phyloP scores from a whole-genome alignment of 2,329 filamentous ascomycete genomes.

The Bipolaris cookei region DNA sequence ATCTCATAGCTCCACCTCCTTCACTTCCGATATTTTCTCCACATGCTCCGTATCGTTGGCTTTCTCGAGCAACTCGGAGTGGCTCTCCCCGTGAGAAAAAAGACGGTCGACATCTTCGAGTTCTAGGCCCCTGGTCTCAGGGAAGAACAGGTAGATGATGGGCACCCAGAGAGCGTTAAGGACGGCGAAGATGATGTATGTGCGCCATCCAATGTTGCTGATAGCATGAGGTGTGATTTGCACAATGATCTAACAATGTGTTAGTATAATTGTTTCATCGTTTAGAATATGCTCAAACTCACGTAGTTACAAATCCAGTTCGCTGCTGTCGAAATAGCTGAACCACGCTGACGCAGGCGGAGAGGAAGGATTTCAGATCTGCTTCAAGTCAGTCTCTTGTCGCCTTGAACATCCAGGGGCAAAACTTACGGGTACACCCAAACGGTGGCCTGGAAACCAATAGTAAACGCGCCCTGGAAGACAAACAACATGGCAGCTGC shows the following conservation, averaged over 20 bases:
- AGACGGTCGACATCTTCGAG: constrained; percentile 48
- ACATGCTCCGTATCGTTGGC: not conserved
- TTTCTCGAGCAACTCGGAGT: not conserved
- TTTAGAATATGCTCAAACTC: not conserved
- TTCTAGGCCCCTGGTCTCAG: constrained; percentile 45
- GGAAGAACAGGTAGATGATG: constrained; percentile 56
- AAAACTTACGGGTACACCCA: constrained; percentile 54
- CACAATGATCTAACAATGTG: constrained; percentile 48
- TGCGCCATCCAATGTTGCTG: constrained; percentile 57
- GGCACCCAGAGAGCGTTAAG: constrained; percentile 56
- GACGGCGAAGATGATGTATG: constrained; percentile 61
- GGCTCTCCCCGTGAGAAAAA: constrained; percentile 25
- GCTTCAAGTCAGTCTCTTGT: not conserved
- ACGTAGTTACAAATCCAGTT: constrained; percentile 59
- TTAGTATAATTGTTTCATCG: not conserved
- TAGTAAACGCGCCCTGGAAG: constrained; percentile 27
- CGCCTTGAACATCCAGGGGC: not conserved
- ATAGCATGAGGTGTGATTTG: constrained; percentile 61
- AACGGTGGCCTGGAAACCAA: constrained; percentile 27
- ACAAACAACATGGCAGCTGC: constrained; percentile 27
- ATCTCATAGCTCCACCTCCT: not conserved
- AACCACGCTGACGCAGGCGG: constrained; percentile 58
- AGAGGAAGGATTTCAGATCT: constrained; percentile 58
- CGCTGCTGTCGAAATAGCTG: constrained; percentile 56
- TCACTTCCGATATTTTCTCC: not conserved